These are phyloP conservation scores for Candida ovalis DNA, from an alignment of 805 yeast species.

Conservation along the genomic window DNA sequence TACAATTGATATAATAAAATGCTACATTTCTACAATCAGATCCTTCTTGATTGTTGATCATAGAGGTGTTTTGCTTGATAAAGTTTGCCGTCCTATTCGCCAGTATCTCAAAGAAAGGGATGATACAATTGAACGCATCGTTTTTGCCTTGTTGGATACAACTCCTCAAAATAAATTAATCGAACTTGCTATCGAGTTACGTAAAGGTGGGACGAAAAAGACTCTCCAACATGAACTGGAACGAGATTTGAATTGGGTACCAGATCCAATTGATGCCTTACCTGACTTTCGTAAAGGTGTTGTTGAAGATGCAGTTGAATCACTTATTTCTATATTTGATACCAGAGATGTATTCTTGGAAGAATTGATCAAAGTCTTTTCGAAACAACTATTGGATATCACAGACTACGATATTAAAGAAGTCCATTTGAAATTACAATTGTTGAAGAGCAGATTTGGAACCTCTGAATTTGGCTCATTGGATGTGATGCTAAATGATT, in stretches of 20 bases:
- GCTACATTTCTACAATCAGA: slow-evolving; percentile 67
- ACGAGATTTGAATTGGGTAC: slow-evolving; percentile 61
- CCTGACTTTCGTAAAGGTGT: slow-evolving; percentile 68
- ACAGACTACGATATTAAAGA: slow-evolving; percentile 38
- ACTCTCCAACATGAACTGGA: slow-evolving; percentile 35
- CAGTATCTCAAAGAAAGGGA: slow-evolving; percentile 64
- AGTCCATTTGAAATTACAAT: slow-evolving; percentile 40
- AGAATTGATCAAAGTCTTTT: slow-evolving; percentile 60
- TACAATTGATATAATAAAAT: slow-evolving; percentile 66
- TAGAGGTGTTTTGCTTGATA: slow-evolving; percentile 75
- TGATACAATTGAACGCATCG: slow-evolving; percentile 68
- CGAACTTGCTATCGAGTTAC: slow-evolving; percentile 54
- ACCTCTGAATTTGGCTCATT: slow-evolving; percentile 60
- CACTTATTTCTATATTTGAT: slow-evolving; percentile 69
- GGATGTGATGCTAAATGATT: slow-evolving; percentile 82
- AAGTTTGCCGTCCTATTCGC: slow-evolving; percentile 73
- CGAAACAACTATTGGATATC: slow-evolving; percentile 48
- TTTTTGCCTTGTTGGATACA: slow-evolving; percentile 61
- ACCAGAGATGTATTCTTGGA: slow-evolving; percentile 60
- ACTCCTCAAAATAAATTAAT: slow-evolving; percentile 39
- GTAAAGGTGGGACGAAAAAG: slow-evolving; percentile 28
- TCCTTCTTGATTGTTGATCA: slow-evolving; percentile 80
- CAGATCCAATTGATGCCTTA: slow-evolving; percentile 89
- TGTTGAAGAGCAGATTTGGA: slow-evolving; percentile 62
- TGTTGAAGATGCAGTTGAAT: slow-evolving; percentile 65